Conservation (phyloP, 2,329 filamentous ascomycete genomes). For the Cladosporium sp. region DNA sequence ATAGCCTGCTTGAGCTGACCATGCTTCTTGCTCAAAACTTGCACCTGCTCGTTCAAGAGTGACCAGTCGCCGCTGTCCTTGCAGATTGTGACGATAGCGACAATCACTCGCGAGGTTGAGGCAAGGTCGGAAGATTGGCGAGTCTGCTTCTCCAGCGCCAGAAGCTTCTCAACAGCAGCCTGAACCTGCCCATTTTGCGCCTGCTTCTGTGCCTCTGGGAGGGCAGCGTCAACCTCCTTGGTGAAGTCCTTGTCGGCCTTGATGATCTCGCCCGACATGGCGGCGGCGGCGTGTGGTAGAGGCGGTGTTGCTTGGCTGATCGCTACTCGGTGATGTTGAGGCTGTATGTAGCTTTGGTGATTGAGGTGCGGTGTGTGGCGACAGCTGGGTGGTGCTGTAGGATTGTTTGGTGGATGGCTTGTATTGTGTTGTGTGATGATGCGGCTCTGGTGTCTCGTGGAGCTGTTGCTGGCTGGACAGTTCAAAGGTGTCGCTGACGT, state of each 20-base stretch:
- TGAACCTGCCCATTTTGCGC: constrained; percentile 69
- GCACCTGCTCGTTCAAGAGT: constrained; percentile 92
- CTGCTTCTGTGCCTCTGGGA: constrained; percentile 86
- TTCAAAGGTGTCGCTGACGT: constrained; percentile 6
- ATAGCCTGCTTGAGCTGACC: constrained; percentile 98
- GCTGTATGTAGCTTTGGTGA: too few species aligned
- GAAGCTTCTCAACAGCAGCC: constrained; percentile 89
- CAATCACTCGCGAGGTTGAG: constrained; percentile 84
- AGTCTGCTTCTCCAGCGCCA: constrained; percentile 90
- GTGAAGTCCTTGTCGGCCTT: constrained; percentile 99
- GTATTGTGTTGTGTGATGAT: constrained; percentile 4
- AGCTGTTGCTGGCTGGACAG: background rate
- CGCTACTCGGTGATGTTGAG: too few species aligned
- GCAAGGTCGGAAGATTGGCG: constrained; percentile 96
- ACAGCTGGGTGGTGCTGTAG: background rate
- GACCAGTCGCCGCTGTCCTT: constrained; percentile 92
- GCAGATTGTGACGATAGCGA: constrained; percentile 89
- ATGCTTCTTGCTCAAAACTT: constrained; percentile 98
- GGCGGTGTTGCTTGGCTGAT: background rate
- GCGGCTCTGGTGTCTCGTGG: constrained; percentile 11
- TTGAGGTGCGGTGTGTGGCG: background rate
- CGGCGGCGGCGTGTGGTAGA: constrained; percentile 1
- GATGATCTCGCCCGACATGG: constrained; percentile 74
- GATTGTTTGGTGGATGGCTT: background rate
- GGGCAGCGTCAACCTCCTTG: constrained; percentile 89